Base-by-base conservation (phyloP, 2,329 filamentous ascomycete genomes). In the Geosmithia morbida region DNA sequence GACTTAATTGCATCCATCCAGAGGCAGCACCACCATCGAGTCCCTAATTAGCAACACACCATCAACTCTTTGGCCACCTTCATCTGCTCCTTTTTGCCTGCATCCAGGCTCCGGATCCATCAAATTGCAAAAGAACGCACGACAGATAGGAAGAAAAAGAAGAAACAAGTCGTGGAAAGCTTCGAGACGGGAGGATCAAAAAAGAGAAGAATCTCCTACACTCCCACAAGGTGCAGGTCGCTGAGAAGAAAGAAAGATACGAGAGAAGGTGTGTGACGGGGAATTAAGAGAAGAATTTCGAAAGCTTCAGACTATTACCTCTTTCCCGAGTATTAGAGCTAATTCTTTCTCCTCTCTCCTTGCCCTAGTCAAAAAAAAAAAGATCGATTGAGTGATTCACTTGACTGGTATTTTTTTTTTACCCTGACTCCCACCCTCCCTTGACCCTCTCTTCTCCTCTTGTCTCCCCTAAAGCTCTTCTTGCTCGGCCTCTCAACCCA, bases 371-470 rank as follows among this genome's bases (percentile, higher is more conserved):
- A 42, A n/a, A 18, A 42, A 8, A 8, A 6, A 42, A n/a, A 18
- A 42, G 22, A 8, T 37, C 10, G 33, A 16, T 37, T 37, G n/a
- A 33, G 58, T 59, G 55, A 58, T 65, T 62, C 59, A 50, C 57
- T 57, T 57, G 29, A 18, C 26, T 43, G 43, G 47, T 33, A 45
- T 52, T 53, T 48, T 51, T 45, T 41, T 18, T 20, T 30, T 41
- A 8, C 45, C 41, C 44, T n/a, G 18, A 19, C 18, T 40, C 45
- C 26, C 39, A 2, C 41, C 14, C 17, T 47, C 29, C 16, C 18
- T 42, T 47, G 37, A 40, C 14, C 14, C 20, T 43, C 29, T 47
- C 46, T 30, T 20, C 30, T 16, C 17, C 16, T 17, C 19, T 37
- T 18, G 16, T n/a, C 26, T 29, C 43, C 22, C 22, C 22, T 8